These are phyloP conservation scores for Linanthus parryae DNA, from an alignment of 148 eudicot genomes.

Conservation along the genomic window DNA sequence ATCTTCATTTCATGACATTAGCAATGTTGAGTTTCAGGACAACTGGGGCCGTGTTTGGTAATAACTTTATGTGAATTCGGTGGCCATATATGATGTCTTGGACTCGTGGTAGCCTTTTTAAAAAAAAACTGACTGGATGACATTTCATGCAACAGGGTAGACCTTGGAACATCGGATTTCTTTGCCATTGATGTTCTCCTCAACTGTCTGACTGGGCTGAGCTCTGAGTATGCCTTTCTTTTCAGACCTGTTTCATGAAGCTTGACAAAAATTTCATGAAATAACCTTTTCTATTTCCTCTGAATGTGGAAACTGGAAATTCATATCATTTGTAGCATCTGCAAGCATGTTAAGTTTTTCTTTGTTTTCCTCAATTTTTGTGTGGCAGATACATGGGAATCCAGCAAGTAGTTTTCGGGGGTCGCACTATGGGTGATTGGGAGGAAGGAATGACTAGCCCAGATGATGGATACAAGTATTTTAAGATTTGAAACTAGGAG, in stretches of 20 bases:
- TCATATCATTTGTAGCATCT: neutral
- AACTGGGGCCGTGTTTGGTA: slow-evolving; percentile 98
- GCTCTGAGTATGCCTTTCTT: slow-evolving; percentile 72
- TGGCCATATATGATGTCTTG: slow-evolving; percentile 2
- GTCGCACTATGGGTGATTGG: slow-evolving; percentile 86
- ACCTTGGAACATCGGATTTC: slow-evolving; percentile 89
- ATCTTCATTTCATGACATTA: slow-evolving; percentile 87
- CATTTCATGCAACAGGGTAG: slow-evolving; percentile 58
- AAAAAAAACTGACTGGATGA: slow-evolving; percentile 3
- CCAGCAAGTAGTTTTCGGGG: slow-evolving; percentile 91
- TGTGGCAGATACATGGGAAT: slow-evolving; percentile 75
- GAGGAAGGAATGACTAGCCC: slow-evolving; percentile 88
- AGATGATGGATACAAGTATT: slow-evolving; percentile 71
- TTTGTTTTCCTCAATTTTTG: neutral
- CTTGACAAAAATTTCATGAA: neutral
- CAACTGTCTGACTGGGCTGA: slow-evolving; percentile 82
- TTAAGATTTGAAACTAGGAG: slow-evolving; percentile 42
- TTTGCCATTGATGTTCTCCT: slow-evolving; percentile 84
- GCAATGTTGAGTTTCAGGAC: slow-evolving; percentile 92
- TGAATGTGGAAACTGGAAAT: neutral
- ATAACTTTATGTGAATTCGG: slow-evolving; percentile 6
- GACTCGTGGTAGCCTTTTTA: neutral
- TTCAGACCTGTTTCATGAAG: neutral
- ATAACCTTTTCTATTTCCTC: neutral
- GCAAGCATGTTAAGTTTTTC: too few species aligned